These are phyloP conservation scores for Malassezia slooffiae DNA, from an alignment of 1,284 basidiomycete species.

Conservation along the genomic window DNA sequence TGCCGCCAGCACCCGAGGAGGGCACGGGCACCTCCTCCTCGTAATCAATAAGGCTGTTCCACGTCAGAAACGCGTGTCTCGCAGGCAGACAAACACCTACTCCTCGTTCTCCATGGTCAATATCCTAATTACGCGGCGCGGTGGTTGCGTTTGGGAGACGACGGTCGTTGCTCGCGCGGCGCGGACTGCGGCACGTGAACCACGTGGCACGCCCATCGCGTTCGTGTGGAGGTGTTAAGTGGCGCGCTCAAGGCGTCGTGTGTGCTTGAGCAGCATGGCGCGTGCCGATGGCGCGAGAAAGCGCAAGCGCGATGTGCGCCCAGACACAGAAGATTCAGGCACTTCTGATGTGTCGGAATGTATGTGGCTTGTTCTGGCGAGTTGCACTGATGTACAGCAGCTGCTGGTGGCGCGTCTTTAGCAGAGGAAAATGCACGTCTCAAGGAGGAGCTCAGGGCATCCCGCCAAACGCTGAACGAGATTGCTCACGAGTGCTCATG, in stretches of 20 bases:
- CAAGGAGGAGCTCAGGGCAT: background rate
- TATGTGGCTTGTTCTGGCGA: no score
- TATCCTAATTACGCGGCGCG: no score
- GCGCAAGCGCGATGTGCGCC: no score
- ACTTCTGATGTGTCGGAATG: no score
- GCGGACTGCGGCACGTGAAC: background rate
- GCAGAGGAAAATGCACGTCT: no score
- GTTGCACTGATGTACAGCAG: no score
- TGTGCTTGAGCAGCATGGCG: no score
- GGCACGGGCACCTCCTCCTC: constrained; percentile 44
- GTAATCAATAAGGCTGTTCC: constrained; percentile 45
- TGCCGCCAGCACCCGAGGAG: background rate
- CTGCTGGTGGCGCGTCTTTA: no score
- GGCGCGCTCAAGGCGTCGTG: no score
- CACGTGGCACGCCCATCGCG: background rate
- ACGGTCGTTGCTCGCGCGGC: background rate
- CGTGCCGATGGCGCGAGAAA: no score
- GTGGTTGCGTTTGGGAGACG: background rate
- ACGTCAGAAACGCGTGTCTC: background rate
- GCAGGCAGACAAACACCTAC: constrained; percentile 21
- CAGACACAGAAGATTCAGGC: no score
- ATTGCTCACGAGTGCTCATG: constrained; percentile 4
- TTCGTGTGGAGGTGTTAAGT: no score
- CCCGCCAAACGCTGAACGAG: background rate
- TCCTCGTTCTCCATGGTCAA: constrained; percentile 47